Base-by-base conservation (phyloP, 768 basidiomycete genomes). In the Dacryopinax spathularia region DNA sequence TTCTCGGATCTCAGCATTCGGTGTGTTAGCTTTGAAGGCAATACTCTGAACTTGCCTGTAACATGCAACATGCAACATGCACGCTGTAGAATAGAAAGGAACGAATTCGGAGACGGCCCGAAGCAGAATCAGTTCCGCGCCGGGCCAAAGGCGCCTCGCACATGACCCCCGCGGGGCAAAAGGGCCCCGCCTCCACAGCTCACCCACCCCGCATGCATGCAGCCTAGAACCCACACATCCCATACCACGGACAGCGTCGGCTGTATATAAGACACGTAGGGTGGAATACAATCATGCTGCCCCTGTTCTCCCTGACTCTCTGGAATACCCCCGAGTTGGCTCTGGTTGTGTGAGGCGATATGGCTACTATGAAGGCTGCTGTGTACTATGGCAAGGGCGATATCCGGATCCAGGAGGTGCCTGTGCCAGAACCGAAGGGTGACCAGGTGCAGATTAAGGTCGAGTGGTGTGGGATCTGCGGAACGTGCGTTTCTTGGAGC, bases 401-500 rank as follows among this genome's bases (percentile, higher is more conserved):
- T 62, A 71, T 82, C 16, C 74, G 76, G 13, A 71, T 82, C 44
- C 80, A 81, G 44, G 68, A 77, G 22, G 74, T 79, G 16, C 70
- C 74, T 0, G 34, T 64, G 12, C 63, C 60, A 2, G 75, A 78
- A 60, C 77, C 78, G 33, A 63, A 66, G 27, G 66, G 72, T 12
- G 71, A 73, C 12, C 70, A 68, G 13, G 75, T 74, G 22, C 74
- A 79, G 61, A 72, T 81, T 2, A 81, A 80, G 67, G 71, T 80
- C 63, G 80, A 78, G 69, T 79, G 78, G 63, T 59, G 48, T 56
- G 64, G 62, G 44, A 64, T 63, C 63, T 25, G 61, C 59, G 63
- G 36, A 16, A 33, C 29, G 1, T 18, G 44, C 37, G 44, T 63
- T 18, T 48, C 56, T 1, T 16, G 13, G 16, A 44, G 65, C 3